phyloP scores from a whole-genome alignment of 1,139 yeast species.

The Magnusiomyces suaveolens region DNA sequence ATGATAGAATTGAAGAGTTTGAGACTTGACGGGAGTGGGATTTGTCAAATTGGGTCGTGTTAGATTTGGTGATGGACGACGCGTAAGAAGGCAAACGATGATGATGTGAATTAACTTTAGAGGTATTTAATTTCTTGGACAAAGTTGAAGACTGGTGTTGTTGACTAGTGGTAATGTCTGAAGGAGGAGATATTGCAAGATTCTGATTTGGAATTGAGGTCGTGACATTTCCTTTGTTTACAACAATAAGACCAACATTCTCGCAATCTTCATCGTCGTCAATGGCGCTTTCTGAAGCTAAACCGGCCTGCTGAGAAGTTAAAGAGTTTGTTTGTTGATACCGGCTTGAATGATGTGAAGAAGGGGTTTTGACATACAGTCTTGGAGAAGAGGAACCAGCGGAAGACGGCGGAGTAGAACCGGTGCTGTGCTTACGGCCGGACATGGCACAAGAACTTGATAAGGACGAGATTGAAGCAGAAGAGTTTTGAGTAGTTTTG shows the following conservation, averaged over 20 bases:
- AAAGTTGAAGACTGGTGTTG: background rate
- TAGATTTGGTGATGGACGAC: background rate
- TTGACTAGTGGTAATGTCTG: background rate
- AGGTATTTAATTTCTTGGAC: background rate
- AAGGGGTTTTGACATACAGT: background rate
- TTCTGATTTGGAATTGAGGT: background rate
- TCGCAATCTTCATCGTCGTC: background rate
- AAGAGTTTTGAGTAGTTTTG: background rate
- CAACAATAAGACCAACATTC: too few relatives aligned
- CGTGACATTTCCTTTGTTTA: background rate
- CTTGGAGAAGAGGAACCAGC: background rate
- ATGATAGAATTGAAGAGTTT: background rate
- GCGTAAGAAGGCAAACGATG: conserved; percentile 1
- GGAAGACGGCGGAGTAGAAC: background rate
- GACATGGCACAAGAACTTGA: background rate
- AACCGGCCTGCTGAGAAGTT: background rate
- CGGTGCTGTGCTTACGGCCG: background rate
- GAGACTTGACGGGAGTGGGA: background rate
- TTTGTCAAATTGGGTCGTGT: background rate
- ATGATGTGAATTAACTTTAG: background rate
- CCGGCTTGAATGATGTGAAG: too few relatives aligned
- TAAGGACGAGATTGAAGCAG: background rate
- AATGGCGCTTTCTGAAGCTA: background rate
- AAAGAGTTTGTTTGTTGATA: background rate
- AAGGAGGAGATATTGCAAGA: background rate